Evolutionary conservation across 2,329 filamentous ascomycete genomes (phyloP).

Genomic region (Ceratocystis cacaofunesta): DNA sequence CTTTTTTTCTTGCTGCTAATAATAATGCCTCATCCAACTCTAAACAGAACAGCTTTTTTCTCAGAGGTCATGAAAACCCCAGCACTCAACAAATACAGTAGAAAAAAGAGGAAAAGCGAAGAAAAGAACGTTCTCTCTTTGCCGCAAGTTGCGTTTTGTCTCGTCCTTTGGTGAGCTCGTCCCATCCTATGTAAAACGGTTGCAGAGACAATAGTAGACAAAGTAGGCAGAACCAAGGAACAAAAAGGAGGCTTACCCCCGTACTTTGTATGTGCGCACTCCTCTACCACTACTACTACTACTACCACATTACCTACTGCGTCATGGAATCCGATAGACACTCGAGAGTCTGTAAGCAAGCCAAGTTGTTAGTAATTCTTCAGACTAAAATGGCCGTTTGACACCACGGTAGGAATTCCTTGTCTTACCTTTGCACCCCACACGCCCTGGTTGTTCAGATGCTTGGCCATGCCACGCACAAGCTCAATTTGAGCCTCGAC

Average conservation of each 20-base stretch:
- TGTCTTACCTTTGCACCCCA: slow-evolving; percentile 27
- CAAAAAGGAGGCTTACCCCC: neutral
- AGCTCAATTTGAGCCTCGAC: slow-evolving; percentile 81
- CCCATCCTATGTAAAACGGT: neutral
- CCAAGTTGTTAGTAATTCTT: neutral
- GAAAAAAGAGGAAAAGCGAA: neutral
- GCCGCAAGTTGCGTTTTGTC: neutral
- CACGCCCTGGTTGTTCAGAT: slow-evolving; percentile 49
- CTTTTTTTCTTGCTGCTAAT: no score
- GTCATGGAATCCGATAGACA: slow-evolving; percentile 8
- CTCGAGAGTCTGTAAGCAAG: slow-evolving; percentile 7
- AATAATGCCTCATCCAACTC: neutral
- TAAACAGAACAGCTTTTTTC: neutral
- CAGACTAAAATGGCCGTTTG: no score
- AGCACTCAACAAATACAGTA: neutral
- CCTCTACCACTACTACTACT: neutral
- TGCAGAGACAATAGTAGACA: neutral
- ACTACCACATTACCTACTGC: neutral
- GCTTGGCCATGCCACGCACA: slow-evolving; percentile 47
- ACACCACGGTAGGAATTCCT: neutral
- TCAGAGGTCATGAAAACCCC: neutral
- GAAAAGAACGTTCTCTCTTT: neutral
- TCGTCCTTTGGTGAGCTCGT: neutral
- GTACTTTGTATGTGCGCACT: no score
- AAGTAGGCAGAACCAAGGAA: neutral